phyloP scores from a whole-genome alignment of 164 flowering plant genomes.

The Warburgia ugandensis region DNA sequence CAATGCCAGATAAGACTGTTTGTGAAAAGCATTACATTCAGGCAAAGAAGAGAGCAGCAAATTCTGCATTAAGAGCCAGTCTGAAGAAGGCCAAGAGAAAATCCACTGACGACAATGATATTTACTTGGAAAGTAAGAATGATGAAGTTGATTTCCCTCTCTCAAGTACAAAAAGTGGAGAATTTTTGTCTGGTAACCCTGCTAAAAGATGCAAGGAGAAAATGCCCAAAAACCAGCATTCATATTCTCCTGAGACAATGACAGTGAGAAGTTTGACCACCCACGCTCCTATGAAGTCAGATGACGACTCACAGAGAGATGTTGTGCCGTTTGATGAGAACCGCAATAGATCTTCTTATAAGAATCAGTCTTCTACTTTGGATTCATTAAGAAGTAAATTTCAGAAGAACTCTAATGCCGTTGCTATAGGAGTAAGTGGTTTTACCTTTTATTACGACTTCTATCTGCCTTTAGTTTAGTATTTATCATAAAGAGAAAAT shows the following conservation, averaged over 20 bases:
- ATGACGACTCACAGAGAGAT: conserved; percentile 41
- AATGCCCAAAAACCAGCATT: conserved; percentile 27
- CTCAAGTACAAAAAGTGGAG: conserved; percentile 27
- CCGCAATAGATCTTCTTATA: conserved; percentile 29
- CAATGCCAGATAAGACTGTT: conserved; percentile 96
- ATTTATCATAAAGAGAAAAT: too few species aligned
- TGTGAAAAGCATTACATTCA: conserved; percentile 95
- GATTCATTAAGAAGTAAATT: conserved; percentile 45
- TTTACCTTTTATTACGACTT: too few species aligned
- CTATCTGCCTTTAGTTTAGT: too few species aligned
- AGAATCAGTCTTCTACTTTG: conserved; percentile 29
- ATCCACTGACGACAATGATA: conserved; percentile 45
- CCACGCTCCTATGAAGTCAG: conserved; percentile 27
- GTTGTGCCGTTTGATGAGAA: conserved; percentile 42
- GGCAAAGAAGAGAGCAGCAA: conserved; percentile 96
- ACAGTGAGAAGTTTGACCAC: conserved; percentile 32
- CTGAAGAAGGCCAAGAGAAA: conserved; percentile 72
- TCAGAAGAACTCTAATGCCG: conserved; percentile 38
- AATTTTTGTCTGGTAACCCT: conserved; percentile 24
- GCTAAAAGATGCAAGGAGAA: conserved; percentile 49
- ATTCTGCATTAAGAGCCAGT: conserved; percentile 79
- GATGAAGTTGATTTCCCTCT: conserved; percentile 62
- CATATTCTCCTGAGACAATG: conserved; percentile 52
- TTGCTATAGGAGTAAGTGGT: conserved; percentile 42
- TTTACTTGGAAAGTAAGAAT: conserved; percentile 54